Conservation (phyloP, 208 protist genomes). For the Acanthamoeba lenticulata region DNA sequence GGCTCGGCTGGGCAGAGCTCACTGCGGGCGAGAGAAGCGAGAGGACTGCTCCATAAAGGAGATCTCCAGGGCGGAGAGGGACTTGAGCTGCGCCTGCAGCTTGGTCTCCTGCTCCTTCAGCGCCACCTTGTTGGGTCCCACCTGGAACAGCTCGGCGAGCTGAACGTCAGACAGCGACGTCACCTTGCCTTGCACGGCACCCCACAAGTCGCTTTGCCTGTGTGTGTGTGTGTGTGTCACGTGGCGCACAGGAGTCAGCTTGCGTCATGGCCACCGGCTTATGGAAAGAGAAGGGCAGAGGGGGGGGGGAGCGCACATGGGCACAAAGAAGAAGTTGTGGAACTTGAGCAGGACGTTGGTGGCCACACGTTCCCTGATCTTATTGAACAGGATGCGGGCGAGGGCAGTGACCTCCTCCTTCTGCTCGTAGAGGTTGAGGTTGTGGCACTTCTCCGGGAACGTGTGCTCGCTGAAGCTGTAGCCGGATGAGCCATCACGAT, state of each 20-base stretch:
- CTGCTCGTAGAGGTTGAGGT: not conserved
- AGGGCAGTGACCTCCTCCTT: slow-evolving; percentile 43
- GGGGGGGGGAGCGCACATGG: slow-evolving; percentile 73
- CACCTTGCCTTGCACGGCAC: slow-evolving; percentile 48
- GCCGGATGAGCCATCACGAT: not conserved
- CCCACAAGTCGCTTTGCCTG: slow-evolving; percentile 55
- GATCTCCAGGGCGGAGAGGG: not conserved
- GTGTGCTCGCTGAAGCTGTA: slow-evolving; percentile 61
- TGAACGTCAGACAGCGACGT: not conserved
- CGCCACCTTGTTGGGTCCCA: slow-evolving; percentile 25
- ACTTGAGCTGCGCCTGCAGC: not conserved
- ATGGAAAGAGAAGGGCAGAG: not conserved
- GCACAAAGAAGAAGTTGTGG: slow-evolving; percentile 85
- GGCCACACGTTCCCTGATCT: slow-evolving; percentile 78
- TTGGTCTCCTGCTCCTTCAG: slow-evolving; percentile 3
- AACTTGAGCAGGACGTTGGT: slow-evolving; percentile 85
- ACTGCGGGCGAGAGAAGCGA: slow-evolving; percentile 37
- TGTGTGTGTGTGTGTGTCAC: too few relatives aligned
- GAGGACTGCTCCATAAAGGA: slow-evolving; percentile 1
- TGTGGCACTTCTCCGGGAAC: slow-evolving; percentile 39
- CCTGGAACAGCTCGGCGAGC: slow-evolving; percentile 53
- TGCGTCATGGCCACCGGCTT: not conserved
- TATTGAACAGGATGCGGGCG: slow-evolving; percentile 16
- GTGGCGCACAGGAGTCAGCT: too few relatives aligned
- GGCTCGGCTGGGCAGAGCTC: too few relatives aligned